Base-by-base conservation (phyloP, 441 rosid genomes). In the Erodium trifolium region DNA sequence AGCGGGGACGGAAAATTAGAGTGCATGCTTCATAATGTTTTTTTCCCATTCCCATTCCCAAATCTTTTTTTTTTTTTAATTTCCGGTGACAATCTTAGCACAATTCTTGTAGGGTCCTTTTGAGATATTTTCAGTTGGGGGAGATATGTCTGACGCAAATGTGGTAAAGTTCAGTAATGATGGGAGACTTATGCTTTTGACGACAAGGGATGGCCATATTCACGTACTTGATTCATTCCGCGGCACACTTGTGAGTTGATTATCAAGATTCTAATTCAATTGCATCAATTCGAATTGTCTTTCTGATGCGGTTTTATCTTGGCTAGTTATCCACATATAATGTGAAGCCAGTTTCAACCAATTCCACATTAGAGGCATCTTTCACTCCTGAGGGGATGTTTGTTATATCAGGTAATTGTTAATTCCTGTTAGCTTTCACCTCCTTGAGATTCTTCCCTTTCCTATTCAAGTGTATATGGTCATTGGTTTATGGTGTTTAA, bases 311-410 rank as follows among this genome's bases (percentile, higher is more conserved):
- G 37, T 45, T 74, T 17, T 53, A n/a, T 66, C 72, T 68, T 76
- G 47, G 16, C 53, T 73, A 91, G 98, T 77, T 91, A 75, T 87
- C 85, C 59, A 88, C 97, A 18, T 93, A 76, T 78, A 91, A 80
- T 76, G 96, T 91, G 76, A 87, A 88, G 83, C 93, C 97, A 73
- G 88, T 88, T 72, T 86, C 85, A 67, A 82, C 78, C 78, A 81
- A 84, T 79, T 85, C 87, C 51, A 93, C 98, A 10, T 76, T 93
- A 81, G 97, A 91, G 78, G 97, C 98, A 69, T 37, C 97, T 70
- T 93, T 93, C 80, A 93, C 95, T 76, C 98, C 98, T 2, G 96
- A 93, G 66, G 98, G 98, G 73, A 86, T 81, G 88, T 91, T 82
- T 83, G 96, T 93, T 55, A 77, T 91, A 69, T 86, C 98, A 84